Base-by-base conservation (phyloP, 768 basidiomycete species). In the Suillus americanus region DNA sequence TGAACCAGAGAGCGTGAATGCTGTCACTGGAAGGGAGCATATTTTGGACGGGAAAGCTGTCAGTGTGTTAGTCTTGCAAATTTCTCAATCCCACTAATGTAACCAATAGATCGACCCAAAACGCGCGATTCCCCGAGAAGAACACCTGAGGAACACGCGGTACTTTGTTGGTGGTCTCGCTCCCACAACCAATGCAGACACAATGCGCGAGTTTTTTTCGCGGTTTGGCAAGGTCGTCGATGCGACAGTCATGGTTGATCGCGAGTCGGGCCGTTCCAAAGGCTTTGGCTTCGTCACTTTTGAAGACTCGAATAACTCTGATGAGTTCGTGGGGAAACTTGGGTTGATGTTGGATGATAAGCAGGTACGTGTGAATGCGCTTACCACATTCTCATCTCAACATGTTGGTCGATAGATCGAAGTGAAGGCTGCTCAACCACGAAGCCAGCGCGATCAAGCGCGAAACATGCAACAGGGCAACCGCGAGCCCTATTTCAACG, bases 211-310 rank as follows among this genome's bases (percentile, higher is more conserved):
- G 18, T 92, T 89, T 77, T 91, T 94, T 70, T 73, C 81, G 12
- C 79, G 86, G 40, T 93, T 87, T 70, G 92, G 92, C n/a, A 86
- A 85, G 63, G 89, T 94, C 61, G 85, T 92, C 59, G 92, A 94
- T 70, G 86, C 91, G 3, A 93, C 91, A 3, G 90, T 94, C 60
- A 94, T 94, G 92, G 82, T 91, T 64, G 92, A 94, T 73, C 82
- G 89, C 60, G 90, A 92, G 62, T 85, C 88, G 13, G 84, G 83
- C 5, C 80, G 90, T 30, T 89, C 87, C 38, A 92, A 94, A 74
- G 92, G 92, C 1, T 94, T 94, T 68, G 92, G 91, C 0, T 94
- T 94, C 66, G 88, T 94, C 53, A 94, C 92, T 0, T 94, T 92
- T 72, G 86, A 87, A 67, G 87, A 90, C 66, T 83, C 83, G 45